Evolutionary conservation across 164 flowering plant species (phyloP), one percentile per base, ranked within the genome.

Genomic region (Paratinospora sagittata): DNA sequence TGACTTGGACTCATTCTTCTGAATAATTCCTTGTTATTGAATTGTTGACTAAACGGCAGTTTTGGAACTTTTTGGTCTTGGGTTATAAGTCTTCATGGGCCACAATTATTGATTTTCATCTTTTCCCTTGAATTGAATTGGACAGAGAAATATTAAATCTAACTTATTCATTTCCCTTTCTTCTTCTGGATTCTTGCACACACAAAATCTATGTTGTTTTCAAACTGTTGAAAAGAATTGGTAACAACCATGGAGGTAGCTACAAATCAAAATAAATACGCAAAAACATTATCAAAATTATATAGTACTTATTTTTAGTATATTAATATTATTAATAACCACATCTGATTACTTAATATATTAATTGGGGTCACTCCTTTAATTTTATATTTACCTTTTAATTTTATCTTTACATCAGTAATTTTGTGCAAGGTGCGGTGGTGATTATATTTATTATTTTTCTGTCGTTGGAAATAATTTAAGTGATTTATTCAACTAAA

Each of bases 71-170:
- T 52, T 43, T 16, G 16, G 58, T n/a, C 19, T 21, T 52, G 16
- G 58, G 58, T 17, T 52, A n/a, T 52, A 52, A 52, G 58, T 52
- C 58, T 52, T 52, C 58, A 2, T 52, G 58, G 58, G 58, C 58
- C 58, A 52, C 58, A 52, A 52, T 52, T 52, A 52, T 52, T 52
- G 58, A 52, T 52, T 52, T 52, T 52, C 21, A 10, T 52, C 58
- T 52, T 11, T 19, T 16, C 58, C 6, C n/a, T n/a, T n/a, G n/a
- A n/a, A n/a, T 17, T 52, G 7, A 16, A 52, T 17, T 52, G n/a
- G n/a, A n/a, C n/a, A 16, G 58, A 52, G 58, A 52, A 13, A 19
- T 19, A 12, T 52, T 21, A 52, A 16, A 16, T 52, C 3, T 3
- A 52, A 52, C 6, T 19, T 1, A n/a, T 52, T 52, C 19, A 52